phyloP scores from a whole-genome alignment of 768 basidiomycete genomes.

The Exsudoporus frostii region DNA sequence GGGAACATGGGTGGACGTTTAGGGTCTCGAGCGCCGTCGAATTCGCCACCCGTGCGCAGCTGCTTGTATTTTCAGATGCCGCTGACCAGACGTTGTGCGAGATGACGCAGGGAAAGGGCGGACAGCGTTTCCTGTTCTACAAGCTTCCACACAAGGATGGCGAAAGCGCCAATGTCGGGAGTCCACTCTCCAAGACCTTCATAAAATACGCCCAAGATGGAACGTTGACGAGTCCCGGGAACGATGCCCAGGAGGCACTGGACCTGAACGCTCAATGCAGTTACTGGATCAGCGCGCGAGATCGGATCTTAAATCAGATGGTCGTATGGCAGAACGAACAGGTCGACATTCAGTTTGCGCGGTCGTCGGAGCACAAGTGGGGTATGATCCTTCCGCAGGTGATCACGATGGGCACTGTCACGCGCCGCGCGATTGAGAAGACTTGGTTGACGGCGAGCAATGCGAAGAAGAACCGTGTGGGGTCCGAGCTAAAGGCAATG shows the following conservation, averaged over 20 bases:
- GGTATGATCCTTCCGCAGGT: slow-evolving; percentile 96
- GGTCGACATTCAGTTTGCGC: slow-evolving; percentile 51
- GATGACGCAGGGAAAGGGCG: slow-evolving; percentile 36
- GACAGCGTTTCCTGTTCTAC: slow-evolving; percentile 61
- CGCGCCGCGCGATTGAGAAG: slow-evolving; percentile 94
- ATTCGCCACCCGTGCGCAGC: slow-evolving; percentile 43
- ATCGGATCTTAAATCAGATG: slow-evolving; percentile 89
- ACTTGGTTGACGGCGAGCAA: slow-evolving; percentile 99
- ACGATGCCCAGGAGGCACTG: slow-evolving; percentile 79
- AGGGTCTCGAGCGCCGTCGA: slow-evolving; percentile 56
- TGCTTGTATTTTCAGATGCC: slow-evolving; percentile 59
- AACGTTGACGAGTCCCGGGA: slow-evolving; percentile 76
- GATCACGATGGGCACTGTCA: slow-evolving; percentile 98
- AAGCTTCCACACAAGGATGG: slow-evolving; percentile 97
- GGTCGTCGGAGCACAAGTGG: slow-evolving; percentile 47
- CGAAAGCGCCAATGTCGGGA: slow-evolving; percentile 93
- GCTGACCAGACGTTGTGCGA: slow-evolving; percentile 60
- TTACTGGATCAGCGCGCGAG: slow-evolving; percentile 95
- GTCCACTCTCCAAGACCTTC: slow-evolving; percentile 84
- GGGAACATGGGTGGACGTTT: slow-evolving; percentile 89
- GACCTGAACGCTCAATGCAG: slow-evolving; percentile 93
- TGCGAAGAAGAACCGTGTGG: slow-evolving; percentile 96
- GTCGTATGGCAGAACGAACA: slow-evolving; percentile 74
- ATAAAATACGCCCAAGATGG: slow-evolving; percentile 87
- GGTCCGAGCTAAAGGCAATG: slow-evolving; percentile 98